Conservation (phyloP, 1,139 yeast genomes). For the Yamadazyma aaseri region DNA sequence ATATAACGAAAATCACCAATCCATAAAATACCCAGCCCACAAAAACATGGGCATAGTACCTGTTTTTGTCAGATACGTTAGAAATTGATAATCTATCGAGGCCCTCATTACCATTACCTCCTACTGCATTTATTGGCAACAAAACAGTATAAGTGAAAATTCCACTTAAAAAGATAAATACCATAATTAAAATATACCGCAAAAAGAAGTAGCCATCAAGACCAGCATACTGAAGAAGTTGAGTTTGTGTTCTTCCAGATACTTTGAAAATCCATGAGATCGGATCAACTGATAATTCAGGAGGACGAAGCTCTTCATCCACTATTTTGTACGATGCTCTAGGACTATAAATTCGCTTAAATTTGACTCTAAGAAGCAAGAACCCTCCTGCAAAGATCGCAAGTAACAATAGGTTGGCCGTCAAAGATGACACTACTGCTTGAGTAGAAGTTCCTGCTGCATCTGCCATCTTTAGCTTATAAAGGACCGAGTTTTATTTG, state of each 20-base stretch:
- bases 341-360: constrained; percentile 67
- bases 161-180: constrained; percentile 39
- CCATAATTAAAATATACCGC: constrained; percentile 52
- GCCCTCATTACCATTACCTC: constrained; percentile 57
- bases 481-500: too few species aligned
- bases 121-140: constrained; percentile 63
- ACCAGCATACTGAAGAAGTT: constrained; percentile 70
- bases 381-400: constrained; percentile 54
- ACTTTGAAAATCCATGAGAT: constrained; percentile 61
- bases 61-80: constrained; percentile 53
- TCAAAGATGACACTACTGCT: constrained; percentile 60
- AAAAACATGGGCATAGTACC: constrained; percentile 86
- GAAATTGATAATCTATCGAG: constrained; percentile 78
- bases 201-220: constrained; percentile 72
- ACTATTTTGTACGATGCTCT: constrained; percentile 58
- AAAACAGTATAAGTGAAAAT: constrained; percentile 52
- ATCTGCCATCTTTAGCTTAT: constrained; percentile 15
- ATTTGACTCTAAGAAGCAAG: constrained; percentile 51
- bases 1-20: constrained; percentile 62
- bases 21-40: constrained; percentile 81
- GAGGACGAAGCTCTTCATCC: constrained; percentile 60
- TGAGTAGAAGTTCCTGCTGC: constrained; percentile 54
- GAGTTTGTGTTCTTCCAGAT: constrained; percentile 60
- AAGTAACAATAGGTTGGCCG: constrained; percentile 54
- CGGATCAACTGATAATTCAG: constrained; percentile 60